A percentile compares a stretch with the other conserved stretches of the same genome.
These are phyloP conservation scores for Saccharomycopsis sp. DNA, from an alignment of 805 yeast genomes.

Conservation along the genomic window DNA sequence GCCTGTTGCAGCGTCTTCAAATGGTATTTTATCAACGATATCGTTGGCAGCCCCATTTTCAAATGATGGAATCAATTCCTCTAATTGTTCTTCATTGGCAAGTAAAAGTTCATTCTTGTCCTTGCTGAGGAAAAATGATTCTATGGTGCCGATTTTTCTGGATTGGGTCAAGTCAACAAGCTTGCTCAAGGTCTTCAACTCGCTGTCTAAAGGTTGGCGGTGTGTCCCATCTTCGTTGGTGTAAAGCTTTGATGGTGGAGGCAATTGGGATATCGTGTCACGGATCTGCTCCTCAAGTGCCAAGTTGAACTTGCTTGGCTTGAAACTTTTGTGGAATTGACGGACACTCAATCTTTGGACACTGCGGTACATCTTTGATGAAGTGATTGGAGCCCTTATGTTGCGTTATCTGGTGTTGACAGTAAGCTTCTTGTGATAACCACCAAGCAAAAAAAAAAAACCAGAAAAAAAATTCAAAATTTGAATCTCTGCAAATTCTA, in stretches of 20 bases:
- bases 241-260: conserved; percentile 57
- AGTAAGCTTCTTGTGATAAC: too few species aligned
- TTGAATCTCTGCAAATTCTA: too few species aligned
- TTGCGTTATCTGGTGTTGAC: too few species aligned
- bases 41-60: conserved; percentile 43
- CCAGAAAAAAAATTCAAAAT: too few species aligned
- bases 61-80: conserved; percentile 41
- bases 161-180: conserved; percentile 51
- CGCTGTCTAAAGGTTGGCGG: conserved; percentile 59
- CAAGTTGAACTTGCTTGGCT: conserved; percentile 28
- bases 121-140: conserved; percentile 39
- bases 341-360: too few species aligned
- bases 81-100: conserved; percentile 54
- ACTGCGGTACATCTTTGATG: too few species aligned
- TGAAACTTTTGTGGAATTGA: conserved; percentile 8
- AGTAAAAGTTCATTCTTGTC: conserved; percentile 46
- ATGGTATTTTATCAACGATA: conserved; percentile 77
- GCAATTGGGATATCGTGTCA: conserved; percentile 49
- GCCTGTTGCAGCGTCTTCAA: conserved; percentile 69
- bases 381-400: too few species aligned
- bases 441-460: too few species aligned
- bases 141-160: conserved; percentile 44
- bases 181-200: conserved; percentile 64
- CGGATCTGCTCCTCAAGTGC: conserved; percentile 55
- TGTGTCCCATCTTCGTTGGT: conserved; percentile 70